Percentiles rank a stretch among this genome's conserved stretches.
Evolutionary conservation across 768 basidiomycete species (phyloP).

Genomic region (Panaeolus cyanescens): DNA sequence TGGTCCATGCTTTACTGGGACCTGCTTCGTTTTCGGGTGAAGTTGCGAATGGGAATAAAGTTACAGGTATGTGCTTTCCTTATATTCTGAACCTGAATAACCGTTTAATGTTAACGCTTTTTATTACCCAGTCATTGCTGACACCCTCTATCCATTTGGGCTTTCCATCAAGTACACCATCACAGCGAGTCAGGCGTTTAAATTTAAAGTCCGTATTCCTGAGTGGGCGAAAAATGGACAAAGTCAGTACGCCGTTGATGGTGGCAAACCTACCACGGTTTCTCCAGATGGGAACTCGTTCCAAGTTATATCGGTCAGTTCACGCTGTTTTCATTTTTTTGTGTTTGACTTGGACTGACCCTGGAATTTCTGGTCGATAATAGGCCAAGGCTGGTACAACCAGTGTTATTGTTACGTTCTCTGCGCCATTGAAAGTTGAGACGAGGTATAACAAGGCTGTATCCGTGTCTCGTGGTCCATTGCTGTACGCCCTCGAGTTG

Average conservation of each 20-base stretch:
- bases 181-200: slow-evolving; percentile 30
- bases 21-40: slow-evolving; percentile 37
- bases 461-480: slow-evolving; percentile 35
- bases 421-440: slow-evolving; percentile 35
- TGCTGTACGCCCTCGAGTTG: slow-evolving; percentile 41
- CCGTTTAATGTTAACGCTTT: not conserved
- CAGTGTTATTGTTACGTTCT: slow-evolving; percentile 28
- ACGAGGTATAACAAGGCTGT: slow-evolving; percentile 36
- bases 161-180: slow-evolving; percentile 37
- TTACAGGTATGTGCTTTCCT: slow-evolving; percentile 26
- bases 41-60: slow-evolving; percentile 30
- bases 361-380: not conserved
- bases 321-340: not conserved
- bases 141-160: slow-evolving; percentile 42
- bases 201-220: slow-evolving; percentile 39
- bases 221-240: slow-evolving; percentile 36
- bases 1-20: slow-evolving; percentile 40
- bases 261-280: slow-evolving; percentile 18
- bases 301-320: slow-evolving; percentile 32
- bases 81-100: not conserved
- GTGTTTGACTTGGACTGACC: not conserved
- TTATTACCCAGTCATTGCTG: slow-evolving; percentile 28
- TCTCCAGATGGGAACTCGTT: slow-evolving; percentile 30
- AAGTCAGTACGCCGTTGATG: slow-evolving; percentile 37
- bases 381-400: slow-evolving; percentile 27